Percentiles rank a stretch among this genome's conserved stretches.
These are phyloP conservation scores for Fomitopsis betulina DNA, from an alignment of 1,284 basidiomycete genomes.

Conservation along the genomic window DNA sequence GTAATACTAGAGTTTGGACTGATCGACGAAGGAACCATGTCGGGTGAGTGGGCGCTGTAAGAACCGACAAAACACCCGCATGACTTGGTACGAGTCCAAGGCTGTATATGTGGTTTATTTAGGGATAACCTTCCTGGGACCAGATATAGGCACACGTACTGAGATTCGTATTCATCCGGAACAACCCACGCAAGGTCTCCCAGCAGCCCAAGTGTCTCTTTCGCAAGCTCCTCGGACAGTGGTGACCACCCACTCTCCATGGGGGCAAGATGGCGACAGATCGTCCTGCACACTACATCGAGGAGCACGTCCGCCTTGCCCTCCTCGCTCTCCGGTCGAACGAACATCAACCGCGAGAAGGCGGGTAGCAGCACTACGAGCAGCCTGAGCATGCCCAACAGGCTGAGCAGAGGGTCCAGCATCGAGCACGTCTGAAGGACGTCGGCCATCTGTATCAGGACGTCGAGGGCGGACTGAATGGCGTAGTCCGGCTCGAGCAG, in stretches of 20 bases:
- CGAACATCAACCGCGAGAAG: conserved; percentile 39
- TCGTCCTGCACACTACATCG: conserved; percentile 36
- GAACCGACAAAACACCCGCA: conserved; percentile 37
- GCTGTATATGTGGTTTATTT: conserved; percentile 25
- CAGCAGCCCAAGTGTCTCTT: conserved; percentile 43
- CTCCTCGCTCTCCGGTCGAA: conserved; percentile 19
- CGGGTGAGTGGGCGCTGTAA: conserved; percentile 49
- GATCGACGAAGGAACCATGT: conserved; percentile 42
- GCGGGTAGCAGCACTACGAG: conserved; percentile 46
- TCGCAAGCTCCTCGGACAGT: conserved; percentile 30
- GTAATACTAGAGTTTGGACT: conserved; percentile 43
- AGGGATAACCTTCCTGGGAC: background rate
- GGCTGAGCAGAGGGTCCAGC: conserved; percentile 42
- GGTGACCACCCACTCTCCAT: conserved; percentile 17
- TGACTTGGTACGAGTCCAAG: conserved; percentile 35
- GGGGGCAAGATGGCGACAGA: conserved; percentile 35
- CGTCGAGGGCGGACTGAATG: conserved; percentile 9
- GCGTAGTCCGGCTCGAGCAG: conserved; percentile 11
- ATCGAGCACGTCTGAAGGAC: conserved; percentile 27
- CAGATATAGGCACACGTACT: conserved; percentile 30
- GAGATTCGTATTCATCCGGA: conserved; percentile 36
- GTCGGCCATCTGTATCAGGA: conserved; percentile 14
- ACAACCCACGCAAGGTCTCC: conserved; percentile 49
- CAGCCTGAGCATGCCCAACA: conserved; percentile 47
- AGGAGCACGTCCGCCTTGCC: conserved; percentile 30